Base-by-base conservation (phyloP, 139 green algal species). In the Chlamydomonas eustigma region DNA sequence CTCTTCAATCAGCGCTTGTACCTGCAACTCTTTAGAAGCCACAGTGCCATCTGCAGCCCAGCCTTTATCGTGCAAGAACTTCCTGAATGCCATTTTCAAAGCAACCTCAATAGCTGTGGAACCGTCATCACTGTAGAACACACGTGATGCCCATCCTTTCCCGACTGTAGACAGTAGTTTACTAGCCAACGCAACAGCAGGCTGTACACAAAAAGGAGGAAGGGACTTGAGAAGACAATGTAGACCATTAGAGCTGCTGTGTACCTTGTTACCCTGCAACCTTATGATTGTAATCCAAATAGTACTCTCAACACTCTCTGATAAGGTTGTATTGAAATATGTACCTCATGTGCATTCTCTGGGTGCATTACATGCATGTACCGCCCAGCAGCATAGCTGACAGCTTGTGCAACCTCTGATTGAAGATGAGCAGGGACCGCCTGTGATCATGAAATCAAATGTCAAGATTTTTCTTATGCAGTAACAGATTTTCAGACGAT, bases 351-450 rank as follows among this genome's bases (percentile, higher is more conserved):
- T 5, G 39, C 74, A 39, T 89, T 93, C 81, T 97, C 84, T 0
- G 96, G 93, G 83, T 94, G 97, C 75, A 99, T 94, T 67, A 99
- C 91, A 79, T 99, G 96, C 34, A 93, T 88, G 76, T 96, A 99
- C 4, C 94, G 84, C 0, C 83, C 95, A 3, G 88, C 86, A 0
- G 91, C 91, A 39, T 89, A 81, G 3, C 68, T 86, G 36, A 97
- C 80, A 4, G 86, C 86, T 0, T 76, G 72, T 4, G 86, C 79
- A 58, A 97, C 39, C 71, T 88, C 84, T 24, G 84, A 65, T 73
- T 96, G 88, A 1, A 91, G 75, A n/a, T 88, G 64, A 12, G 76
- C 50, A 36, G 58, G 84, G 8, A 87, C 70, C 4, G 90, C 91
- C 83, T 90, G 79, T 44, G n/a, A n/a, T n/a, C n/a, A n/a, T n/a